Conservation (phyloP, 768 basidiomycete species). For the Crepidotus variabilis region DNA sequence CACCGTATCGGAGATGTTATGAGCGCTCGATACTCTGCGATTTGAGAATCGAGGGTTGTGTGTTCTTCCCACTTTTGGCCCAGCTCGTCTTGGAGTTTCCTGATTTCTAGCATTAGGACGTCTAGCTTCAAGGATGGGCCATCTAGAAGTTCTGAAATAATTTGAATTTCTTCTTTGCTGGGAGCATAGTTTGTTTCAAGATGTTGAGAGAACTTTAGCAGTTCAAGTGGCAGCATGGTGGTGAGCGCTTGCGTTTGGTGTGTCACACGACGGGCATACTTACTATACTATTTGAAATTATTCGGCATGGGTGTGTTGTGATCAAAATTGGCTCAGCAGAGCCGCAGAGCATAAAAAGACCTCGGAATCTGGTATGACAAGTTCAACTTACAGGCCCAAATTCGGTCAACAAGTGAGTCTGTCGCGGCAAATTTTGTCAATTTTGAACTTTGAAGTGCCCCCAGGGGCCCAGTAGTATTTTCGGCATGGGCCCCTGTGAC, state of each 20-base stretch:
- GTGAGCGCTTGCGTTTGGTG: neutral
- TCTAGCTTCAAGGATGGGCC: neutral
- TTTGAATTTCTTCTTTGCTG: neutral
- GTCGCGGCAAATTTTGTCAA: too few species aligned
- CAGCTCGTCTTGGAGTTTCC: neutral
- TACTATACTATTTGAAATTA: neutral
- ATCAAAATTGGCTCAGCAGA: too few species aligned
- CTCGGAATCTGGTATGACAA: too few species aligned
- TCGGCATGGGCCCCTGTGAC: too few species aligned
- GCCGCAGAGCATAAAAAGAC: too few species aligned
- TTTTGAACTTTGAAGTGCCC: too few species aligned
- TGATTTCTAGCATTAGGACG: too few species aligned
- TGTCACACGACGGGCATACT: neutral
- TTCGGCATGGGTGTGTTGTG: too few species aligned
- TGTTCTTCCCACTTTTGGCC: neutral
- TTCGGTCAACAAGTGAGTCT: too few species aligned
- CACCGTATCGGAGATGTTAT: conserved; percentile 13
- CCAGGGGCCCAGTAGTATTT: too few species aligned
- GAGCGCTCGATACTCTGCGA: neutral
- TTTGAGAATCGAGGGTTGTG: neutral
- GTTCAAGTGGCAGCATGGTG: neutral
- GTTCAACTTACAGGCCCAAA: too few species aligned
- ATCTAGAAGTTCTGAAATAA: neutral
- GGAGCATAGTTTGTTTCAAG: neutral
- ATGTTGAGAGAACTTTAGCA: neutral